Conservation (phyloP, 106 monocot species). For the Apostasia shenzhenica region DNA sequence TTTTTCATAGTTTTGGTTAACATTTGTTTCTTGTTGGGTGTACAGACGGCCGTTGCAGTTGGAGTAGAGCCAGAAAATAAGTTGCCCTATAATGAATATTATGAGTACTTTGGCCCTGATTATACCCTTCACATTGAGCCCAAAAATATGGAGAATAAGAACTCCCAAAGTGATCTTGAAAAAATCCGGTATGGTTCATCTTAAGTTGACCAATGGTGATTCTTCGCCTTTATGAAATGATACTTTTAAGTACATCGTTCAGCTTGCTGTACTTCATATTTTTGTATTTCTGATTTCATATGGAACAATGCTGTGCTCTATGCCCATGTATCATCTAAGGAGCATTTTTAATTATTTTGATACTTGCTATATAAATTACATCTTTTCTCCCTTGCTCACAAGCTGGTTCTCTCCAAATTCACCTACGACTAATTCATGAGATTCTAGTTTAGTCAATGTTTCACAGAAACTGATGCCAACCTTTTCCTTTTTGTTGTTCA, state of each 20-base stretch:
- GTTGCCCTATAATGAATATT: constrained; percentile 73
- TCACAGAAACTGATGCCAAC: too few species aligned
- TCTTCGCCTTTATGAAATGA: neutral
- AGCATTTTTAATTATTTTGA: too few species aligned
- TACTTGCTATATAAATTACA: too few species aligned
- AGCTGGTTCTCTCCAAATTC: too few species aligned
- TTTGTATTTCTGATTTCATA: neutral
- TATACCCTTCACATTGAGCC: constrained; percentile 58
- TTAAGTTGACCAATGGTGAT: neutral
- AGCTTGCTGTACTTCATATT: neutral
- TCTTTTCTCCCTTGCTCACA: too few species aligned
- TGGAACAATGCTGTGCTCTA: too few species aligned
- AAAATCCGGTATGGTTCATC: constrained; percentile 37
- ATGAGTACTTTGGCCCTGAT: constrained; percentile 72
- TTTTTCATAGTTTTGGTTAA: neutral
- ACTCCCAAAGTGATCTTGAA: constrained; percentile 52
- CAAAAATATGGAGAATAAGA: constrained; percentile 44
- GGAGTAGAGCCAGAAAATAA: constrained; percentile 69
- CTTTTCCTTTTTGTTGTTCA: too few species aligned
- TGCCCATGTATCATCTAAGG: too few species aligned
- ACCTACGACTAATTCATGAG: too few species aligned
- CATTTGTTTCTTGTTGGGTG: neutral
- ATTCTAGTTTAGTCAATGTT: too few species aligned
- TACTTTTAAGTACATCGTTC: neutral
- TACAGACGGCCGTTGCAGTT: constrained; percentile 70